Conservation (phyloP, 1,284 basidiomycete species). For the Naganishia cerealis region DNA sequence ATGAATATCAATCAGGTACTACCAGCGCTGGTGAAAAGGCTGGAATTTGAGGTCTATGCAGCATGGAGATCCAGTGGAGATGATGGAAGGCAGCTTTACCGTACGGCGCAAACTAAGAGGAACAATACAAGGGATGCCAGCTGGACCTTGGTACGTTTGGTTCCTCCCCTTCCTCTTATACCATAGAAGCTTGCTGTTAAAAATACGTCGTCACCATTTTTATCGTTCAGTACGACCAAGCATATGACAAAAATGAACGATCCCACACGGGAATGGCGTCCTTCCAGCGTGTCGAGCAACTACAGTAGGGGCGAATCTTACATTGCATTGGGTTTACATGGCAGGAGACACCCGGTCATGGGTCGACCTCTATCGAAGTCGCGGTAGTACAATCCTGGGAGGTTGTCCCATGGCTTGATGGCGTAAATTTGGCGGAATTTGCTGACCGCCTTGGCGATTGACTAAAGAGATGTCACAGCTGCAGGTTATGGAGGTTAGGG, state of each 20-base stretch:
- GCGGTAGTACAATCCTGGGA: conserved; percentile 1
- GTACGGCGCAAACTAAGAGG: background rate
- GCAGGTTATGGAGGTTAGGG: conserved; percentile 12
- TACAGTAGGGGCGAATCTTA: background rate
- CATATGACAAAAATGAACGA: background rate
- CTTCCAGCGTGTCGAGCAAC: background rate
- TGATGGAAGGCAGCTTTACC: background rate
- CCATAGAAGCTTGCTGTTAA: too few species aligned
- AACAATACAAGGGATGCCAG: background rate
- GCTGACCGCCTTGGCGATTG: background rate
- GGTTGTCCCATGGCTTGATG: background rate
- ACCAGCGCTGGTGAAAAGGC: background rate
- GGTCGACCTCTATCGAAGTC: background rate
- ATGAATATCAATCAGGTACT: background rate
- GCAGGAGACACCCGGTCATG: background rate
- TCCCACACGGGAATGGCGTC: background rate
- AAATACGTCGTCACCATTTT: too few species aligned
- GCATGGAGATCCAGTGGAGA: background rate
- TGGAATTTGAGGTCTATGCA: background rate
- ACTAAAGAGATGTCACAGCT: background rate
- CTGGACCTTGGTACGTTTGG: background rate
- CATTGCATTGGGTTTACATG: background rate
- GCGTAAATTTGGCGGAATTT: background rate
- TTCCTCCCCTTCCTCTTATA: too few species aligned
- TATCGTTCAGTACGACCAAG: conserved; percentile 7